Evolutionary conservation across 2,329 filamentous ascomycete genomes (phyloP), one percentile per base, ranked within the genome.

Genomic region (Hansfordia pulvinata): DNA sequence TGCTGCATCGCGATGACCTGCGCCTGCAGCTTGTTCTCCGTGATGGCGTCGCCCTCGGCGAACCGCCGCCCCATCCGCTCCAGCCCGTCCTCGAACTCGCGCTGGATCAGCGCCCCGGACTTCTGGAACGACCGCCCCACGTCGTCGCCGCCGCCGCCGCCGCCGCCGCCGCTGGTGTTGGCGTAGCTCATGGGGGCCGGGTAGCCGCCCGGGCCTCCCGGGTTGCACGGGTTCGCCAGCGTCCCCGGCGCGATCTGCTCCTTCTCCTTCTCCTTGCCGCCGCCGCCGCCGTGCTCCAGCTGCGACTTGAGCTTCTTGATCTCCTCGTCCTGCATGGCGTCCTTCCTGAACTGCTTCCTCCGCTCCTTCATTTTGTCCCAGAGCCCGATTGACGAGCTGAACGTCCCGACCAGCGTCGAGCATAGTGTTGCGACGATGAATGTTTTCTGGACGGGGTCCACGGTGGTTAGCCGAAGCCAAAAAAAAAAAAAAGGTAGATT

Each of bases 391-490:
- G 47, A 46, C 1, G 48, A 48, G 13, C 40, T 47, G 30, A 54
- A 54, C 3, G 51, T 54, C 23, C 51, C 47, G 27, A 52, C 43
- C 10, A 55, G 41, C 6, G 52, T 54, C 9, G 51, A 53, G 23
- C 49, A 46, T 13, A 54, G 46, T 3, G 50, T 53, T n/a, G 51
- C 51, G 16, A 55, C 40, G 19, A 54, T 49, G 34, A 54, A 54
- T 5, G 46, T 47, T 44, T 53, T 47, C 49, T 53, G 18, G 9
- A 19, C 8, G 19, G 10, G 22, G 25, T n/a, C n/a, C n/a, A n/a
- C n/a, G n/a, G n/a, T n/a, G n/a, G n/a, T n/a, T n/a, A n/a, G n/a
- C n/a, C n/a, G n/a, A n/a, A n/a, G n/a, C n/a, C n/a, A n/a, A n/a
- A n/a, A n/a, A n/a, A n/a, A n/a, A n/a, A n/a, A 25, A 11, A 29